A percentile compares a stretch with the other conserved stretches of the same genome.
These are phyloP conservation scores for Colletotrichum sp. DNA, from an alignment of 2,329 filamentous ascomycete species.

Conservation along the genomic window DNA sequence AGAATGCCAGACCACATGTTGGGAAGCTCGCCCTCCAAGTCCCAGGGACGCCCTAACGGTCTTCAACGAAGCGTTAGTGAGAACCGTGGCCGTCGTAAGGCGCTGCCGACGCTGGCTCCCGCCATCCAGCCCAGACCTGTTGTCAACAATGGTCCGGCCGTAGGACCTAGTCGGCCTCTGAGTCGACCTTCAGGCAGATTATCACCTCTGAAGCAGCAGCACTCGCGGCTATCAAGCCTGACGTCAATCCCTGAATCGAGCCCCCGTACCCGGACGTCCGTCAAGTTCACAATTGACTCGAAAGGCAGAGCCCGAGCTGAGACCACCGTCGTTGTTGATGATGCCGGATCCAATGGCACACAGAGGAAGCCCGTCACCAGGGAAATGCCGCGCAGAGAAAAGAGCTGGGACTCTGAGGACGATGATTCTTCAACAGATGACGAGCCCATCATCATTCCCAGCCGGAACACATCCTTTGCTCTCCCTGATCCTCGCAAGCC, in stretches of 20 bases:
- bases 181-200: conserved; percentile 49
- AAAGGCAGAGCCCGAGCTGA: conserved; percentile 64
- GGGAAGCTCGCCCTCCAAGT: conserved; percentile 58
- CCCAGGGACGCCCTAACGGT: conserved; percentile 46
- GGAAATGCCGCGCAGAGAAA: conserved; percentile 29
- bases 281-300: conserved; percentile 69
- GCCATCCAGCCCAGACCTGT: conserved; percentile 42
- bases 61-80: conserved; percentile 63
- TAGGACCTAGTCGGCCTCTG: conserved; percentile 38
- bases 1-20: conserved; percentile 46
- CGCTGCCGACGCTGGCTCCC: conserved; percentile 54
- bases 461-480: conserved; percentile 63
- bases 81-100: conserved; percentile 52
- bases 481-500: conserved; percentile 59
- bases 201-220: conserved; percentile 57
- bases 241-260: conserved; percentile 63
- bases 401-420: conserved; percentile 53
- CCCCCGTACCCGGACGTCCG: conserved; percentile 56
- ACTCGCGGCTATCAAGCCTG: conserved; percentile 55
- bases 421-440: conserved; percentile 66
- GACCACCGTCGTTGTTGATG: conserved; percentile 48
- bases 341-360: conserved; percentile 24
- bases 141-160: conserved; percentile 32
- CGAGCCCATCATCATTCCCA: conserved; percentile 69
- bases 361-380: conserved; percentile 20